Evolutionary conservation across 2,329 filamentous ascomycete species (phyloP).

Genomic region (Phyllosticta capitalensis): DNA sequence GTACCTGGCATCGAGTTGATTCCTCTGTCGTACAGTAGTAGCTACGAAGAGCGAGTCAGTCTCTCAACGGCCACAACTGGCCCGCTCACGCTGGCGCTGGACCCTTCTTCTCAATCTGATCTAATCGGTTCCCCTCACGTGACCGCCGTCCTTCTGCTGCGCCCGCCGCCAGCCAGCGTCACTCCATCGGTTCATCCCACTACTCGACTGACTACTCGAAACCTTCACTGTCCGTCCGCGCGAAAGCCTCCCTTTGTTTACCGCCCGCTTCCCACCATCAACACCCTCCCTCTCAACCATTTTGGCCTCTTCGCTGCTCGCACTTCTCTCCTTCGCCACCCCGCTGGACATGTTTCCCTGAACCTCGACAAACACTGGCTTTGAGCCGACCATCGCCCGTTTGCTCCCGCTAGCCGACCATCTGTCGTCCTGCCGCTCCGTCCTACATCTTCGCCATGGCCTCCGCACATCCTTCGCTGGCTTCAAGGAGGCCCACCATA

Average conservation of each 20-base stretch:
- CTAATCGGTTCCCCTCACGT: too few species aligned
- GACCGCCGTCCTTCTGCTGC: too few species aligned
- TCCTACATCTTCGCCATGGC: neutral
- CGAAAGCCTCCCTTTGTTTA: neutral
- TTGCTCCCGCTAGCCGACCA: neutral
- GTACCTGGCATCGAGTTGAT: too few species aligned
- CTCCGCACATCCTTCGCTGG: neutral
- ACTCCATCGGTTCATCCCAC: neutral
- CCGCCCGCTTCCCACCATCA: neutral
- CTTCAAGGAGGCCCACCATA: neutral
- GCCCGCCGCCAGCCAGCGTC: neutral
- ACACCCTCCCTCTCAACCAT: neutral
- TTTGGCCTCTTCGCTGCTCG: neutral
- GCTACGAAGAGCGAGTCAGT: too few species aligned
- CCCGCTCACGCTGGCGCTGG: too few species aligned
- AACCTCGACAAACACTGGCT: neutral
- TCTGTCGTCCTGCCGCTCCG: neutral
- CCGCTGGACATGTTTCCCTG: conserved; percentile 8
- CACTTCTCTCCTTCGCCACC: neutral
- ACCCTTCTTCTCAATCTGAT: too few species aligned
- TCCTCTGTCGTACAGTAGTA: too few species aligned
- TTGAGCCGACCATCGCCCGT: neutral
- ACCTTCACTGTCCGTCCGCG: neutral
- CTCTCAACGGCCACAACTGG: too few species aligned
- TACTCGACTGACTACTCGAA: neutral